Percentiles rank a stretch among this genome's conserved stretches.
These are phyloP conservation scores for Aspergillus candidus DNA, from an alignment of 2,329 filamentous ascomycete species.

Conservation along the genomic window DNA sequence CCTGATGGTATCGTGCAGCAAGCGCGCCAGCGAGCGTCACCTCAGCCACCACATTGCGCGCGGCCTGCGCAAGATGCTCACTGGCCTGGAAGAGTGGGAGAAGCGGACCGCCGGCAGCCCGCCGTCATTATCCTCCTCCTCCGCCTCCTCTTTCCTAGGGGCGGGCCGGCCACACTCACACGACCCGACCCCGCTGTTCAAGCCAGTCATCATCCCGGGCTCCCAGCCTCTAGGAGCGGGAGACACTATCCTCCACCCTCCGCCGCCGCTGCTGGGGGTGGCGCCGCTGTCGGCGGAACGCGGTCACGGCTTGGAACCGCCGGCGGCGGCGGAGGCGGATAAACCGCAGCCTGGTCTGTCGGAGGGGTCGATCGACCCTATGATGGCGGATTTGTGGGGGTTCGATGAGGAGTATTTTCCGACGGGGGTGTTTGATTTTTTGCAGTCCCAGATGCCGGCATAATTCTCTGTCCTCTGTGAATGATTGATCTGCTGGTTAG, in stretches of 20 bases:
- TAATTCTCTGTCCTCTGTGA: slow-evolving; percentile 13
- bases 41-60: slow-evolving; percentile 37
- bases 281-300: slow-evolving; percentile 36
- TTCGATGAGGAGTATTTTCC: slow-evolving; percentile 39
- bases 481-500: not conserved
- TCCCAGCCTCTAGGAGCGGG: slow-evolving; percentile 32
- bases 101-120: slow-evolving; percentile 23
- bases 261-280: slow-evolving; percentile 31
- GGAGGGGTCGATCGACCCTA: slow-evolving; percentile 33
- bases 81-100: slow-evolving; percentile 36
- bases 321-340: slow-evolving; percentile 5
- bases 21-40: slow-evolving; percentile 36
- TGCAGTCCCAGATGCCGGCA: slow-evolving; percentile 38
- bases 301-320: slow-evolving; percentile 23
- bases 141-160: too few species aligned
- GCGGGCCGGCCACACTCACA: slow-evolving; percentile 14
- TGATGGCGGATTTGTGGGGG: slow-evolving; percentile 38
- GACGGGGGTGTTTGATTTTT: slow-evolving; percentile 38
- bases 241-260: slow-evolving; percentile 32
- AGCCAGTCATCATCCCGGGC: slow-evolving; percentile 32
- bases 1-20: slow-evolving; percentile 35
- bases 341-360: slow-evolving; percentile 29
- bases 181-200: slow-evolving; percentile 29
- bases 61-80: slow-evolving; percentile 35
- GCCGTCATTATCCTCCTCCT: slow-evolving; percentile 7